Evolutionary conservation across 768 basidiomycete genomes (phyloP).

Genomic region (Pulveroboletus sp.): DNA sequence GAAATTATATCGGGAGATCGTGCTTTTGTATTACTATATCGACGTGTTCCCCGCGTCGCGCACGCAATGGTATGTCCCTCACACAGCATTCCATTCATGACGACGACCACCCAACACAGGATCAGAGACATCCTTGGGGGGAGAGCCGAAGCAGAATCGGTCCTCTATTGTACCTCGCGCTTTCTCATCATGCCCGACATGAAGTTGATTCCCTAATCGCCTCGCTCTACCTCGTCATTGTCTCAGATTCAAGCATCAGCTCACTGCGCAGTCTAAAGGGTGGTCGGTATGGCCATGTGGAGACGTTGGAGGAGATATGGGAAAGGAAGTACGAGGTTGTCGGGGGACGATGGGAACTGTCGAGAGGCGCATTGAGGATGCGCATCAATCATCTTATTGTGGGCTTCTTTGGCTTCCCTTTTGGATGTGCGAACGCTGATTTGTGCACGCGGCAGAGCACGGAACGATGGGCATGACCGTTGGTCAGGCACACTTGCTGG

Average conservation of each 20-base stretch:
- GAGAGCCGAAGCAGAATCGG: conserved; percentile 64
- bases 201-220: conserved; percentile 82
- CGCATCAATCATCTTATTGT: conserved; percentile 96
- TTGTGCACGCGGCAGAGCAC: conserved; percentile 58
- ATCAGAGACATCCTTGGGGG: conserved; percentile 81
- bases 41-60: conserved; percentile 65
- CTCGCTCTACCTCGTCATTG: conserved; percentile 81
- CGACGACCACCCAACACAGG: too few relatives aligned
- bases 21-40: conserved; percentile 82
- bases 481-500: conserved; percentile 90
- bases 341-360: conserved; percentile 62
- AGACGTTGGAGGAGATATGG: conserved; percentile 63
- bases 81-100: neutral
- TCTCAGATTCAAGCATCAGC: conserved; percentile 54
- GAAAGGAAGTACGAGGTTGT: conserved; percentile 50
- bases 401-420: conserved; percentile 26
- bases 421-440: neutral
- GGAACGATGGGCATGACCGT: conserved; percentile 68
- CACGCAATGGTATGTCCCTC: conserved; percentile 64
- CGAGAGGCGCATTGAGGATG: conserved; percentile 60
- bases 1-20: conserved; percentile 61
- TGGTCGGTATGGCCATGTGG: conserved; percentile 50
- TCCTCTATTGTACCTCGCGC: conserved; percentile 59
- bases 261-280: conserved; percentile 70
- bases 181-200: conserved; percentile 91